These are phyloP conservation scores for Hericium coralloides DNA, from an alignment of 768 basidiomycete genomes.

Conservation along the genomic window DNA sequence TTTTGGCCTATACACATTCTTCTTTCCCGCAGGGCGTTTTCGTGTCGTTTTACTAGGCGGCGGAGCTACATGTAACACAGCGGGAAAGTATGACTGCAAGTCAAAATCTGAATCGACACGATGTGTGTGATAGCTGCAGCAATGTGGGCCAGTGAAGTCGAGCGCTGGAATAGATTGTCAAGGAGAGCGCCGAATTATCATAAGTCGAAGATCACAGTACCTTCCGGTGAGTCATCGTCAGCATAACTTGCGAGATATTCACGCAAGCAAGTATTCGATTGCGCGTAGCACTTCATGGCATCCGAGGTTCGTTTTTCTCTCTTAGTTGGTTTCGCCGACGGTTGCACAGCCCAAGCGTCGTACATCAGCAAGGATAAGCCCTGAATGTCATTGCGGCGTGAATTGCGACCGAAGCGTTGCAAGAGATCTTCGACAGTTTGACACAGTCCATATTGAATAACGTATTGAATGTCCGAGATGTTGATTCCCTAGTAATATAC, in stretches of 20 bases:
- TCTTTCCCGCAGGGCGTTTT: not conserved
- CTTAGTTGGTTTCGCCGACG: not conserved
- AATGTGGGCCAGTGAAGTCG: too few relatives aligned
- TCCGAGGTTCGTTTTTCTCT: not conserved
- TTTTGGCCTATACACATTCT: not conserved
- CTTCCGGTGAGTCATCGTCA: not conserved
- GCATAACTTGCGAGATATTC: not conserved
- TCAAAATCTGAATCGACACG: too few relatives aligned
- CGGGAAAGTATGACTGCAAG: not conserved
- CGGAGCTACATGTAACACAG: not conserved
- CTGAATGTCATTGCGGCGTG: not conserved
- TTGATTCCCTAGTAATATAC: not conserved
- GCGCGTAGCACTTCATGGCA: not conserved
- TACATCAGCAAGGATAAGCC: not conserved
- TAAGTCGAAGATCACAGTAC: too few relatives aligned
- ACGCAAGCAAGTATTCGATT: not conserved
- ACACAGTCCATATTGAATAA: not conserved
- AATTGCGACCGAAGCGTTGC: not conserved
- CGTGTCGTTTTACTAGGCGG: too few relatives aligned
- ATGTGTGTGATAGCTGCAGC: too few relatives aligned
- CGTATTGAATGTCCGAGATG: not conserved
- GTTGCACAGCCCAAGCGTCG: not conserved
- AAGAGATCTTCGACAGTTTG: not conserved
- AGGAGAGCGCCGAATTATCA: too few relatives aligned
- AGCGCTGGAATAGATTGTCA: too few relatives aligned